These are phyloP conservation scores for Trifolium repens DNA, from an alignment of 306 rosid species.

Conservation along the genomic window DNA sequence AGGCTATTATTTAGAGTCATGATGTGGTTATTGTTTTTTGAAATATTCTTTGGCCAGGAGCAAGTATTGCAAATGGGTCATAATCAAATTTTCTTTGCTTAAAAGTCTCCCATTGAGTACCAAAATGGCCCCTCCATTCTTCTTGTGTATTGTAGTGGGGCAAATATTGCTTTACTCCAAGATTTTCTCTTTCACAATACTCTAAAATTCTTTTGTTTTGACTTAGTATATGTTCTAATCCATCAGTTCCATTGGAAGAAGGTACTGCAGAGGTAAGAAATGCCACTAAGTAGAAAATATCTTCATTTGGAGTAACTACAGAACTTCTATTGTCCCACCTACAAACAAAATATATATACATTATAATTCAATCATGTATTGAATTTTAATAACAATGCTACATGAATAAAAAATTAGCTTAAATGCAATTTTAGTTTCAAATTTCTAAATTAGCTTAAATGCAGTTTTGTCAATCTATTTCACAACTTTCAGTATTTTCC, in stretches of 20 bases:
- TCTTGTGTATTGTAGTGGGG: slow-evolving; percentile 78
- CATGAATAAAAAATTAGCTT: too few species aligned
- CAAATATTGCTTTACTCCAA: slow-evolving; percentile 87
- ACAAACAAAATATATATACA: slow-evolving; percentile 44
- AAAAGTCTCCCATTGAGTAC: slow-evolving; percentile 76
- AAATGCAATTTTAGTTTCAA: too few species aligned
- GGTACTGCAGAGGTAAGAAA: slow-evolving; percentile 89
- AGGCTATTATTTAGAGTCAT: slow-evolving; percentile 31
- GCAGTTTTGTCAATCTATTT: too few species aligned
- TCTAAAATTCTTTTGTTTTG: slow-evolving; percentile 87
- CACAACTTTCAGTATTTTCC: too few species aligned
- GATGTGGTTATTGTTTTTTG: slow-evolving; percentile 67
- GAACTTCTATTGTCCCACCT: slow-evolving; percentile 90
- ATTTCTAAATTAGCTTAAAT: too few species aligned
- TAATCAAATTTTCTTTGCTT: slow-evolving; percentile 70
- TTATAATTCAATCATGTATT: slow-evolving; percentile 19
- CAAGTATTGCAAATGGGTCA: slow-evolving; percentile 90
- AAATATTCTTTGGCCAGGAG: slow-evolving; percentile 95
- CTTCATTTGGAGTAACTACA: slow-evolving; percentile 81
- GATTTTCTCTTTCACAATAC: slow-evolving; percentile 68
- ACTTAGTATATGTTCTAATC: slow-evolving; percentile 75
- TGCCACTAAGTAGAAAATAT: slow-evolving; percentile 82
- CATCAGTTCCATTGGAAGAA: slow-evolving; percentile 74
- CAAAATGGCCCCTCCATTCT: slow-evolving; percentile 92
- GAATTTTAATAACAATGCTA: not conserved